Conservation (phyloP, 345 rosid genomes). For the Draba incana region DNA sequence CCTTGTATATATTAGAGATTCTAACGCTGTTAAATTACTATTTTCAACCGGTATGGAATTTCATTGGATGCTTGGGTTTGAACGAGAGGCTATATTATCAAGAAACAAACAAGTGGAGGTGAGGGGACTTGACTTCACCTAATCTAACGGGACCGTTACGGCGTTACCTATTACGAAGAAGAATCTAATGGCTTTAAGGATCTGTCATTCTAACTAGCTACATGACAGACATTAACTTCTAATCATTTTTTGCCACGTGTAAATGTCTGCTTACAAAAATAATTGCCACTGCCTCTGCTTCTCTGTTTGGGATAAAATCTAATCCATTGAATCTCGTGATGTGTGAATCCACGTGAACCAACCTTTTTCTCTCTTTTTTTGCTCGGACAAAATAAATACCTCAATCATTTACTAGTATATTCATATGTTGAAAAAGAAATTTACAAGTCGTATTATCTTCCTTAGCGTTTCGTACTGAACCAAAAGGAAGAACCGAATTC, state of each 20-base stretch:
- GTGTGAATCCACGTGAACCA: slow-evolving; percentile 41
- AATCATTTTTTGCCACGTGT: slow-evolving; percentile 33
- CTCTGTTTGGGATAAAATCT: slow-evolving; percentile 37
- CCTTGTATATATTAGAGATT: slow-evolving; percentile 5
- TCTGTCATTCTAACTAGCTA: slow-evolving; percentile 34
- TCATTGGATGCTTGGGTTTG: slow-evolving; percentile 24
- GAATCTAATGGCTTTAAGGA: slow-evolving; percentile 37
- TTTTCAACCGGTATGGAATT: slow-evolving; percentile 6
- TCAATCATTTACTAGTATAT: no score
- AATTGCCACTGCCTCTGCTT: slow-evolving; percentile 24
- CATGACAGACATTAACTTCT: slow-evolving; percentile 18
- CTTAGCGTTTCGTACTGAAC: no score
- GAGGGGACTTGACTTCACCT: slow-evolving; percentile 32
- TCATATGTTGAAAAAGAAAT: no score
- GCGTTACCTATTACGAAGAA: slow-evolving; percentile 9
- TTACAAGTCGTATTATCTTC: no score
- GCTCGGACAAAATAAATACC: no score
- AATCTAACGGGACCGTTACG: slow-evolving; percentile 31
- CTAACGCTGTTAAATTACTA: slow-evolving; percentile 4
- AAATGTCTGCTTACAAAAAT: slow-evolving; percentile 29
- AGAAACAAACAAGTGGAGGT: slow-evolving; percentile 20
- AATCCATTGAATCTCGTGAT: slow-evolving; percentile 36
- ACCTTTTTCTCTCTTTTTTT: not conserved
- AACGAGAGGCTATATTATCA: slow-evolving; percentile 14
- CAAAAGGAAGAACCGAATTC: no score